phyloP scores from a whole-genome alignment of 495 filamentous ascomycete genomes.

The Lichina pygmaea region DNA sequence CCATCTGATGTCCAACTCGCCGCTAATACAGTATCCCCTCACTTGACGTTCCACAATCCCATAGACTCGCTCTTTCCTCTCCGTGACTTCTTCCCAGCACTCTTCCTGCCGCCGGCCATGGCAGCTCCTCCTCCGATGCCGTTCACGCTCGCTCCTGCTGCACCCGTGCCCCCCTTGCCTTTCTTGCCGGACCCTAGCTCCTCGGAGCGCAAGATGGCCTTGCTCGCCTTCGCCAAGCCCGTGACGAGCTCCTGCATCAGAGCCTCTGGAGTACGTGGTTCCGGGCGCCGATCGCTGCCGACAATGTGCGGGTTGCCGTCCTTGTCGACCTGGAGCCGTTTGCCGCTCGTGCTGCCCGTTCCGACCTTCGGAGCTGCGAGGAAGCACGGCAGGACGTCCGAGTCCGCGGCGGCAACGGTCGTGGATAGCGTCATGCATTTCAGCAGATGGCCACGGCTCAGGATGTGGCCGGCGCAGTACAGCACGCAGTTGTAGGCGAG shows the following conservation, averaged over 20 bases:
- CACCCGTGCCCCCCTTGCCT: background rate
- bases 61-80: background rate
- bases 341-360: no score
- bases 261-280: constrained; percentile 5
- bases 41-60: background rate
- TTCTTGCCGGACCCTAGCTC: constrained; percentile 19
- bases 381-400: constrained; percentile 38
- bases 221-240: constrained; percentile 43
- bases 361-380: constrained; percentile 13
- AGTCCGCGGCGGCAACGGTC: constrained; percentile 32
- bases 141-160: background rate
- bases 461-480: constrained; percentile 34
- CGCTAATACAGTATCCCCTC: background rate
- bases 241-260: constrained; percentile 60
- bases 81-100: background rate
- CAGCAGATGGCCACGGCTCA: constrained; percentile 35
- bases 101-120: background rate
- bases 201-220: constrained; percentile 38
- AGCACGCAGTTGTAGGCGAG: constrained; percentile 55
- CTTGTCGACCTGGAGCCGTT: no score
- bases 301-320: no score
- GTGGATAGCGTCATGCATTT: constrained; percentile 57
- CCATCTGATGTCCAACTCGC: no score
- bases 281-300: no score
- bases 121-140: background rate